These are phyloP conservation scores for Ceratobasidium sp. DNA, from an alignment of 1,284 basidiomycete species.

Conservation along the genomic window DNA sequence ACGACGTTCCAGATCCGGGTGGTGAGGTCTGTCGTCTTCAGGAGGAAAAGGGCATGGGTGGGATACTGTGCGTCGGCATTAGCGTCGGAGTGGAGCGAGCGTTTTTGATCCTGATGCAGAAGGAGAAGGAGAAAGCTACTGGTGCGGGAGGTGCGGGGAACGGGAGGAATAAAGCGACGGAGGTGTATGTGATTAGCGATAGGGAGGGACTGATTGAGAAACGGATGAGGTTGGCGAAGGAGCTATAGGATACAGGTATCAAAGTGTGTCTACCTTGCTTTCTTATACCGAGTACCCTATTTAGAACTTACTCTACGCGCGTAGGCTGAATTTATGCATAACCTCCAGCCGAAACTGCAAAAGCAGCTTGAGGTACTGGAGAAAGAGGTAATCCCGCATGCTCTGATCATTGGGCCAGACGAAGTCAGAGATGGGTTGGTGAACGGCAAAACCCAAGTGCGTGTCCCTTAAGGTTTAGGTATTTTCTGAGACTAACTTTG, in stretches of 20 bases:
- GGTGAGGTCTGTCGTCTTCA: slow-evolving; percentile 94
- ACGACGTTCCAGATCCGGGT: slow-evolving; percentile 98
- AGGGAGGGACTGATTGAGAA: slow-evolving; percentile 92
- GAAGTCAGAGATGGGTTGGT: slow-evolving; percentile 89
- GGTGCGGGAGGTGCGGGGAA: slow-evolving; percentile 55
- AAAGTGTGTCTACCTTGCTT: slow-evolving; percentile 68
- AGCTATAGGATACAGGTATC: slow-evolving; percentile 89
- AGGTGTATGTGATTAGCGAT: slow-evolving; percentile 94
- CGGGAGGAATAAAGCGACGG: slow-evolving; percentile 88
- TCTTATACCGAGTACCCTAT: not conserved
- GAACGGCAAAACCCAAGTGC: slow-evolving; percentile 94
- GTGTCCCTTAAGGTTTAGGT: slow-evolving; percentile 70
- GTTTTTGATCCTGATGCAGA: slow-evolving; percentile 92
- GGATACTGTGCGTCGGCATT: slow-evolving; percentile 93
- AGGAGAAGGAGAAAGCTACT: slow-evolving; percentile 78
- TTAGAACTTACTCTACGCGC: slow-evolving; percentile 41
- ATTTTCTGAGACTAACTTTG: slow-evolving; percentile 52
- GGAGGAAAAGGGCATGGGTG: slow-evolving; percentile 68
- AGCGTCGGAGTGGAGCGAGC: slow-evolving; percentile 97
- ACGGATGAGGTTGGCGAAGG: slow-evolving; percentile 85
- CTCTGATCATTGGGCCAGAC: slow-evolving; percentile 88
- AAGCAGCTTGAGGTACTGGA: slow-evolving; percentile 94
- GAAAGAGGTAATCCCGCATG: slow-evolving; percentile 91
- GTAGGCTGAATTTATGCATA: slow-evolving; percentile 93
- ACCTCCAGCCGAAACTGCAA: slow-evolving; percentile 89